Evolutionary conservation across 768 basidiomycete genomes (phyloP).

Genomic region (Sarcodon sp.): DNA sequence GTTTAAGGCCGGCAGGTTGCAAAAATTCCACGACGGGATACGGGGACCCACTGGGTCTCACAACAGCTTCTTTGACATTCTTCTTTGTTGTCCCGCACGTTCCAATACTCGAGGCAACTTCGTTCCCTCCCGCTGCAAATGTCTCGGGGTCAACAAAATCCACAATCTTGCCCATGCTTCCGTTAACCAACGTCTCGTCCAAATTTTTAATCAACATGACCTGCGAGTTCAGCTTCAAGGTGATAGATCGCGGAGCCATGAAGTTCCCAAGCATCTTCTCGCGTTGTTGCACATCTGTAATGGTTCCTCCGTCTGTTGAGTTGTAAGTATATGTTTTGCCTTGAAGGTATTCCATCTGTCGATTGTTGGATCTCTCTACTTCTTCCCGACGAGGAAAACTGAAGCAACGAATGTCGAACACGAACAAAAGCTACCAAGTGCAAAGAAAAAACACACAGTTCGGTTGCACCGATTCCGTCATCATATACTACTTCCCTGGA

Average conservation of each 20-base stretch:
- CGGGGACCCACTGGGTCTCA: slow-evolving; percentile 13
- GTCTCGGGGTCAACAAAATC: slow-evolving; percentile 51
- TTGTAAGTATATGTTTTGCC: slow-evolving; percentile 39
- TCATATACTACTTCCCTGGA: slow-evolving; percentile 58
- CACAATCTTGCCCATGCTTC: slow-evolving; percentile 78
- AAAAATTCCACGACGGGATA: slow-evolving; percentile 75
- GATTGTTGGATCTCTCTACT: slow-evolving; percentile 73
- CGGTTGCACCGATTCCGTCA: slow-evolving; percentile 82
- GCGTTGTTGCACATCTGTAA: slow-evolving; percentile 40
- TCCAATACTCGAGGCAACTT: slow-evolving; percentile 27
- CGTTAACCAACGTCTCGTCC: slow-evolving; percentile 87
- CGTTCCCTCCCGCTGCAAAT: slow-evolving; percentile 3
- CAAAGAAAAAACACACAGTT: slow-evolving; percentile 46
- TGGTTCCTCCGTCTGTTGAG: slow-evolving; percentile 51
- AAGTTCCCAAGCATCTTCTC: slow-evolving; percentile 81
- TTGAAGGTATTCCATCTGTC: slow-evolving; percentile 48
- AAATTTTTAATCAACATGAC: slow-evolving; percentile 95
- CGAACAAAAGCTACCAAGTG: neutral
- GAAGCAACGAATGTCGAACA: neutral
- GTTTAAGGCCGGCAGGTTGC: slow-evolving; percentile 39
- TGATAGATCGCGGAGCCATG: slow-evolving; percentile 69
- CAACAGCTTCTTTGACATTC: slow-evolving; percentile 1
- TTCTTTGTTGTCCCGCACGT: slow-evolving; percentile 7
- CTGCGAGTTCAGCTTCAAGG: slow-evolving; percentile 62
- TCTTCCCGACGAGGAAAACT: slow-evolving; percentile 91